Conservation (phyloP, 164 flowering plant species). For the Chloranthus sessilifolius region DNA sequence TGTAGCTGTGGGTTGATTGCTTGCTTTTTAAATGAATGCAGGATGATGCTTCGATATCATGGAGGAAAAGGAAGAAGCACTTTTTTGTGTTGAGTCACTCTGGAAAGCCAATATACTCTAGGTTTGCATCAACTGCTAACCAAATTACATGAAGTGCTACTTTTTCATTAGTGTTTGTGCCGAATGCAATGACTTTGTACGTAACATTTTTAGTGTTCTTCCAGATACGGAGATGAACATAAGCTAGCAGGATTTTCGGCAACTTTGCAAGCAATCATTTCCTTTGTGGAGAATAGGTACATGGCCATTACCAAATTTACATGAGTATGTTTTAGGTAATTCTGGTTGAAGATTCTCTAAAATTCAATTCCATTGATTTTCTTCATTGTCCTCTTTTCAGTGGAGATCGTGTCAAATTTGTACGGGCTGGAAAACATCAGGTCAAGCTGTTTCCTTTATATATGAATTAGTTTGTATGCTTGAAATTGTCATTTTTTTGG, state of each 20-base stretch:
- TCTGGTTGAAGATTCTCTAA: neutral
- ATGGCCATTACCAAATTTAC: slow-evolving; percentile 4
- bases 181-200: neutral
- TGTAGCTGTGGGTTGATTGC: neutral
- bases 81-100: slow-evolving; percentile 87
- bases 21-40: slow-evolving; percentile 40
- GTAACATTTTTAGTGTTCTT: slow-evolving; percentile 10
- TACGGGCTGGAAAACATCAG: slow-evolving; percentile 97
- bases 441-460: slow-evolving; percentile 26
- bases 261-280: slow-evolving; percentile 93
- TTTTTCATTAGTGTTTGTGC: neutral
- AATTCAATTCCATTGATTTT: slow-evolving; percentile 8
- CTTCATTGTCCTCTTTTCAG: slow-evolving; percentile 36
- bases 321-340: neutral
- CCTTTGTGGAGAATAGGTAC: slow-evolving; percentile 98
- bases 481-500: too few relatives aligned
- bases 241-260: slow-evolving; percentile 98
- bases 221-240: slow-evolving; percentile 95
- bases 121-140: slow-evolving; percentile 36
- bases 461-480: neutral
- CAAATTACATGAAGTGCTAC: neutral
- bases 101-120: slow-evolving; percentile 96
- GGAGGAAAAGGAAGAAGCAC: slow-evolving; percentile 99
- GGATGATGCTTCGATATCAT: slow-evolving; percentile 96
- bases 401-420: slow-evolving; percentile 79